Conservation (phyloP, 2,329 filamentous ascomycete species). For the Penicillium sp. region DNA sequence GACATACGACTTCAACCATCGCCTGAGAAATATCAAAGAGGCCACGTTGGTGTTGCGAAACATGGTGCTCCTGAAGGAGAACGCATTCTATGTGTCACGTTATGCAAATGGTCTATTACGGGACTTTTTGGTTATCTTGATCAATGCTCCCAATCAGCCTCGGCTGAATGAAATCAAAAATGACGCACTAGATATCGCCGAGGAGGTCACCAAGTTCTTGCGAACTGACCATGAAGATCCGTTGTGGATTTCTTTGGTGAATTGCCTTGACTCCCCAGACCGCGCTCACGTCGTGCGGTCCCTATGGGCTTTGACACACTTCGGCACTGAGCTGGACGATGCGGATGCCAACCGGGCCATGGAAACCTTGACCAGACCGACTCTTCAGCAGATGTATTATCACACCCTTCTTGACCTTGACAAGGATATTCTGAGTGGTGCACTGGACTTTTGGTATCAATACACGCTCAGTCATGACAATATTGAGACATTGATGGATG, state of each 20-base stretch:
- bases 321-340: constrained; percentile 81
- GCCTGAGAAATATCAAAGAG: constrained; percentile 76
- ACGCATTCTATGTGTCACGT: constrained; percentile 76
- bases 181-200: constrained; percentile 85
- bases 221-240: constrained; percentile 70
- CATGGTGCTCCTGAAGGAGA: constrained; percentile 91
- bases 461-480: constrained; percentile 86
- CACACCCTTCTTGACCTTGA: constrained; percentile 59
- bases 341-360: constrained; percentile 65
- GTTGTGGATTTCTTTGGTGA: constrained; percentile 68
- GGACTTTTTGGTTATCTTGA: constrained; percentile 78
- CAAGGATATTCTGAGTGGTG: constrained; percentile 83
- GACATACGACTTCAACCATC: constrained; percentile 67
- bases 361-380: constrained; percentile 63
- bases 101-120: constrained; percentile 65
- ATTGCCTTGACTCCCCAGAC: constrained; percentile 65
- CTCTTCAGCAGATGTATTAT: constrained; percentile 56
- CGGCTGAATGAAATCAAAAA: constrained; percentile 79
- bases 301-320: constrained; percentile 77
- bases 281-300: constrained; percentile 78
- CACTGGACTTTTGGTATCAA: constrained; percentile 92
- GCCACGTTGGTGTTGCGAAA: constrained; percentile 86
- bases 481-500: constrained; percentile 58
- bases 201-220: constrained; percentile 83
- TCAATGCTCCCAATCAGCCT: constrained; percentile 73